Conservation (phyloP, 1,284 basidiomycete species). For the Ustilago sp. region DNA sequence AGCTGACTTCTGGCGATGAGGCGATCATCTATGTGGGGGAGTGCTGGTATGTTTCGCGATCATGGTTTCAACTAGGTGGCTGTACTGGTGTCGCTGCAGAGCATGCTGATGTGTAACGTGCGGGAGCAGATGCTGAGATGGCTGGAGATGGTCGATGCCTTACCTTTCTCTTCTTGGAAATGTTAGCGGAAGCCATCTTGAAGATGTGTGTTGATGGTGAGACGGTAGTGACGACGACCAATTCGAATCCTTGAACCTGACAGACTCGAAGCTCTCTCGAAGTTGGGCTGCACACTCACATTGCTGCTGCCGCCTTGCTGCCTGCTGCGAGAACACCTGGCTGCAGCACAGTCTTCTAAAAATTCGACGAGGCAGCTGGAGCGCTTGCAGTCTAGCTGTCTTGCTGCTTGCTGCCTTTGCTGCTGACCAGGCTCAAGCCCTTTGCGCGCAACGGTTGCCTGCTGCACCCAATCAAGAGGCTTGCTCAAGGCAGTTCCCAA, state of each 20-base stretch:
- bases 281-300: background rate
- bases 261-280: background rate
- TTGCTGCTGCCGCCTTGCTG: background rate
- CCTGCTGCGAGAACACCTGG: background rate
- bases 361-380: background rate
- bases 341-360: background rate
- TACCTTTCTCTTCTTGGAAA: constrained; percentile 69
- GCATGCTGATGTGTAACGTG: background rate
- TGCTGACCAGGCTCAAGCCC: background rate
- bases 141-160: constrained; percentile 16
- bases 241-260: constrained; percentile 31
- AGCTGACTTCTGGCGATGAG: background rate
- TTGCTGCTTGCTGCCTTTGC: constrained; percentile 3
- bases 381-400: background rate
- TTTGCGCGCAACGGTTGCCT: background rate
- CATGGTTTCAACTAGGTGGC: background rate
- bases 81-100: constrained; percentile 1
- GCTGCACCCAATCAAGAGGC: background rate
- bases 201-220: constrained; percentile 47
- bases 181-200: constrained; percentile 66
- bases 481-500: background rate
- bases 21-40: background rate
- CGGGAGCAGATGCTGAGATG: constrained; percentile 8
- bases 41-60: background rate
- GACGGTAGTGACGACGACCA: constrained; percentile 27